phyloP scores from a whole-genome alignment of 192 early-diverging fungal species.

The Irineochytrium annulatum region DNA sequence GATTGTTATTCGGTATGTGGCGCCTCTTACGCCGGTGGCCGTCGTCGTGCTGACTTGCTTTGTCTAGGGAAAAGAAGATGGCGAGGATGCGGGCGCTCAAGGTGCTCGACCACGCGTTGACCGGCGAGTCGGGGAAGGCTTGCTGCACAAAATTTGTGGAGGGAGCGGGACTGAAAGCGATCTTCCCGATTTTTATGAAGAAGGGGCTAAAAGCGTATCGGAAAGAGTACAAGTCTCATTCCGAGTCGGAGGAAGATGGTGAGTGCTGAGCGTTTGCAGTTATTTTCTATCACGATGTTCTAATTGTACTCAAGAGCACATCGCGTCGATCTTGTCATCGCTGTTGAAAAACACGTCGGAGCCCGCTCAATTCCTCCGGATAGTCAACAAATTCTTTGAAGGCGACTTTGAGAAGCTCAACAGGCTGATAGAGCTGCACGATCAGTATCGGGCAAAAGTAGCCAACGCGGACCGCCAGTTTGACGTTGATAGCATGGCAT shows the following conservation, averaged over 20 bases:
- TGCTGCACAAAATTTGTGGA: constrained; percentile 79
- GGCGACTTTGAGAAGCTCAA: constrained; percentile 78
- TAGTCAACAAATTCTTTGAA: constrained; percentile 82
- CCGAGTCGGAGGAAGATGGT: constrained; percentile 79
- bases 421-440: constrained; percentile 71
- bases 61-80: constrained; percentile 67
- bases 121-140: constrained; percentile 31
- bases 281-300: background rate
- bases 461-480: constrained; percentile 50
- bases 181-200: constrained; percentile 83
- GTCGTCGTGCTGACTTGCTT: background rate
- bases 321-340: constrained; percentile 76
- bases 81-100: constrained; percentile 80
- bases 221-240: constrained; percentile 73
- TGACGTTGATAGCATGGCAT: constrained; percentile 20
- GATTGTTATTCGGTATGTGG: constrained; percentile 71
- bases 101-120: constrained; percentile 67
- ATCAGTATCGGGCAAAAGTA: constrained; percentile 64
- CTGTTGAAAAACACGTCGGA: constrained; percentile 62
- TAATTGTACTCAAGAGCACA: constrained; percentile 83
- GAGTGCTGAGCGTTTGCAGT: background rate
- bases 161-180: constrained; percentile 70
- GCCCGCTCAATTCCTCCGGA: constrained; percentile 60
- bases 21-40: background rate
- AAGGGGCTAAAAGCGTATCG: constrained; percentile 75